Percentiles rank a stretch among this genome's conserved stretches.
Conservation (phyloP, 441 rosid genomes). For the Sinapis alba region DNA sequence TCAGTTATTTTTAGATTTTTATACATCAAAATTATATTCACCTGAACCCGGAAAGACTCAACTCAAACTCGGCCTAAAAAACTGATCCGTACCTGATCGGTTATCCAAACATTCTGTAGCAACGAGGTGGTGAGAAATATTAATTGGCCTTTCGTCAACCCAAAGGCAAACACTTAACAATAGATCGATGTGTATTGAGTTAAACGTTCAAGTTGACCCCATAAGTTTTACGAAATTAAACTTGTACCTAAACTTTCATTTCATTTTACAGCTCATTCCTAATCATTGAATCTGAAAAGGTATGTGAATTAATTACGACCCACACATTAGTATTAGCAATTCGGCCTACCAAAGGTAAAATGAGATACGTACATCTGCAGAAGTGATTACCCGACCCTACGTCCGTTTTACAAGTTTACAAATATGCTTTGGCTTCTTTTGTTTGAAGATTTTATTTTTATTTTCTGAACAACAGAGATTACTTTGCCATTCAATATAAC, state of each 20-base stretch:
- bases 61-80: too few relatives aligned
- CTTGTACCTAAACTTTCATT: slow-evolving; percentile 24
- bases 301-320: slow-evolving; percentile 1
- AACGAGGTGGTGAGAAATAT: slow-evolving; percentile 22
- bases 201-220: slow-evolving; percentile 25
- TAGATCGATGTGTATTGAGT: not conserved
- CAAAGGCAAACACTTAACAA: slow-evolving; percentile 31
- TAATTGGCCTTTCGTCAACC: slow-evolving; percentile 31
- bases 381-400: slow-evolving; percentile 21
- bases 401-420: slow-evolving; percentile 8
- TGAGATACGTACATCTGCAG: not conserved
- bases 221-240: slow-evolving; percentile 18
- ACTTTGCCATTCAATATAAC: not conserved
- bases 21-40: too few relatives aligned
- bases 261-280: slow-evolving; percentile 21
- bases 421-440: slow-evolving; percentile 8
- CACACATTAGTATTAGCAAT: not conserved
- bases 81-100: too few relatives aligned
- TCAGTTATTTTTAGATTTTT: too few relatives aligned
- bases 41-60: too few relatives aligned
- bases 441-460: not conserved
- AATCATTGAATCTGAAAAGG: slow-evolving; percentile 26
- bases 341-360: slow-evolving; percentile 4
- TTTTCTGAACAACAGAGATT: not conserved
- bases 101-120: too few relatives aligned